Percentiles rank a stretch among this genome's conserved stretches.
Evolutionary conservation across 495 filamentous ascomycete species (phyloP).

Genomic region (Neurospora sp.): DNA sequence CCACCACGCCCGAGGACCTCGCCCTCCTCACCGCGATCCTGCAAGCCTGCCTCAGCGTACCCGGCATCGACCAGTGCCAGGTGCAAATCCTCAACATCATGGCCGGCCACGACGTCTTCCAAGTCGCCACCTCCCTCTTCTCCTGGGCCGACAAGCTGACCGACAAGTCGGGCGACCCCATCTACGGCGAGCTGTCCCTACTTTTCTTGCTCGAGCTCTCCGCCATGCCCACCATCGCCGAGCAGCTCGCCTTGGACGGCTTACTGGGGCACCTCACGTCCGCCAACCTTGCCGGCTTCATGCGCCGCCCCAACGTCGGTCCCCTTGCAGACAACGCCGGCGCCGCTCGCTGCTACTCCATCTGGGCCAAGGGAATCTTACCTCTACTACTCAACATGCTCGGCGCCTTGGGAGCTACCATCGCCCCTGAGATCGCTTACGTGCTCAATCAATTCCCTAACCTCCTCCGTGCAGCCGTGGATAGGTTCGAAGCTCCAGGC

Average conservation of each 20-base stretch:
- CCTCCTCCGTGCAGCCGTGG: constrained; percentile 53
- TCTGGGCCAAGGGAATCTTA: constrained; percentile 82
- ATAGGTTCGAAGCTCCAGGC: constrained; percentile 47
- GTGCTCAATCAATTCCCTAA: constrained; percentile 79
- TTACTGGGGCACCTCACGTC: constrained; percentile 65
- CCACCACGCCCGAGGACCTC: constrained; percentile 58
- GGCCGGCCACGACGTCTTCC: constrained; percentile 56
- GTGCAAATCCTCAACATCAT: constrained; percentile 57
- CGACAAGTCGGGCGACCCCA: constrained; percentile 61
- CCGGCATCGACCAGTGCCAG: constrained; percentile 49
- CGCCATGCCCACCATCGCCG: constrained; percentile 67
- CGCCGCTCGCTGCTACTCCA: constrained; percentile 55
- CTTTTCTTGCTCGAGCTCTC: constrained; percentile 84
- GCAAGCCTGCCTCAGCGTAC: constrained; percentile 68
- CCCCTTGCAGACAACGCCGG: constrained; percentile 51
- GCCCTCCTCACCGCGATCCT: constrained; percentile 83
- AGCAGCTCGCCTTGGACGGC: constrained; percentile 78
- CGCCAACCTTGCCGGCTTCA: constrained; percentile 62
- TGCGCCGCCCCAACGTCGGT: constrained; percentile 58
- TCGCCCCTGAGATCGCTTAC: constrained; percentile 71
- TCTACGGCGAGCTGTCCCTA: constrained; percentile 84
- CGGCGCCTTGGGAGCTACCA: constrained; percentile 62
- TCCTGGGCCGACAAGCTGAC: constrained; percentile 83
- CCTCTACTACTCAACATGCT: constrained; percentile 88
- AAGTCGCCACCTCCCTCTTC: constrained; percentile 77